A percentile compares a stretch with the other conserved stretches of the same genome.
Conservation (phyloP, 176 grass and related monocot genomes). For the Cenchrus americanus region DNA sequence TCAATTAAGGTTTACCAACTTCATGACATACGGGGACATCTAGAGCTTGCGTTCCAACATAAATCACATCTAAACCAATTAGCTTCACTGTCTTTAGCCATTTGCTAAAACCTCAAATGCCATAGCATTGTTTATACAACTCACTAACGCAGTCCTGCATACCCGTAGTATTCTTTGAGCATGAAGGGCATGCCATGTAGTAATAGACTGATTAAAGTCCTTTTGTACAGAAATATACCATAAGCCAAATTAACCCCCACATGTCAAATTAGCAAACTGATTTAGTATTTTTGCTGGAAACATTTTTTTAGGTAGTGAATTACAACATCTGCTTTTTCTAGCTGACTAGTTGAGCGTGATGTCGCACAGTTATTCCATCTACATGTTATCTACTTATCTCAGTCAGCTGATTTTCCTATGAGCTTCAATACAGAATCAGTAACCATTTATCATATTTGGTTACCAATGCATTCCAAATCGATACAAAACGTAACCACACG, state of each 20-base stretch:
- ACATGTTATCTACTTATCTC: not conserved
- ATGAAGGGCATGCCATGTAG: not conserved
- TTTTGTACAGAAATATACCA: not conserved
- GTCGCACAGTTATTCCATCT: not conserved
- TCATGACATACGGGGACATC: not conserved
- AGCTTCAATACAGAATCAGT: not conserved
- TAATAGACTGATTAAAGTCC: not conserved
- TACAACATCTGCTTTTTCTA: not conserved
- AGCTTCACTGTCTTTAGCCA: not conserved
- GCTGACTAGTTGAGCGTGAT: not conserved
- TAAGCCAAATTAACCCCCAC: not conserved
- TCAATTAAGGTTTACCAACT: not conserved
- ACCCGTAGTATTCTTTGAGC: not conserved
- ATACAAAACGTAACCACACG: not conserved
- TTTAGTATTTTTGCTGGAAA: not conserved
- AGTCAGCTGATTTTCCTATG: not conserved
- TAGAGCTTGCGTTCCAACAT: not conserved
- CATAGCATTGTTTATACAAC: not conserved
- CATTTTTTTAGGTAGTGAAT: not conserved
- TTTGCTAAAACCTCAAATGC: not conserved
- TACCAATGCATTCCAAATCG: not conserved
- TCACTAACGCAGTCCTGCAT: slow-evolving; percentile 4
- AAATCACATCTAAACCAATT: not conserved
- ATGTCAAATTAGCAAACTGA: not conserved
- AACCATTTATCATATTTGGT: not conserved